These are phyloP conservation scores for Stromatinia cepivora DNA, from an alignment of 2,329 filamentous ascomycete genomes.

Conservation along the genomic window DNA sequence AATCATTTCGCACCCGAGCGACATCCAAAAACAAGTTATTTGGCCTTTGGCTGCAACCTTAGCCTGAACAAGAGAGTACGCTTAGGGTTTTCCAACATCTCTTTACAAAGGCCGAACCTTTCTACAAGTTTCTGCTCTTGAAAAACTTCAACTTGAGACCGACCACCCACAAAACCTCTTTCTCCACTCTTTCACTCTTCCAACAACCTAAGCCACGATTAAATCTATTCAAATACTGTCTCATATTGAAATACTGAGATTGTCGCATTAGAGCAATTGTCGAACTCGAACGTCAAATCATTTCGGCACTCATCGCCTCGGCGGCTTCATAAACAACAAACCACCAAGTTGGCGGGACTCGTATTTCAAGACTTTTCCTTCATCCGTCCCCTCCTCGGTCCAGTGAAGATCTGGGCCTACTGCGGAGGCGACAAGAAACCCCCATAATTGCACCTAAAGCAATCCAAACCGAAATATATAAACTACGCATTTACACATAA, in stretches of 20 bases:
- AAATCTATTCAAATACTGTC: constrained; percentile 10
- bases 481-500: constrained; percentile 21
- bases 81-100: constrained; percentile 2
- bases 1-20: too few relatives aligned
- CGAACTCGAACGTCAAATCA: background rate
- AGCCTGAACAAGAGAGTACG: background rate
- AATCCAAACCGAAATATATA: constrained; percentile 22
- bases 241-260: background rate
- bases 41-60: background rate
- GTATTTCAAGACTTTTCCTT: constrained; percentile 69
- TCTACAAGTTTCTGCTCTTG: background rate
- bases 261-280: background rate
- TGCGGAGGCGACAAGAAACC: constrained; percentile 96
- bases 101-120: background rate
- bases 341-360: constrained; percentile 94
- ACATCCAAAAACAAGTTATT: background rate
- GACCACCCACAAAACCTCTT: constrained; percentile 1
- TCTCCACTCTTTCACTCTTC: background rate
- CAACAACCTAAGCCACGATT: constrained; percentile 11
- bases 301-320: constrained; percentile 34
- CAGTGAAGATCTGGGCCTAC: constrained; percentile 83
- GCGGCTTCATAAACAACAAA: constrained; percentile 42
- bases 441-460: constrained; percentile 70
- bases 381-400: constrained; percentile 87
- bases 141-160: constrained; percentile 4